Percentiles rank a stretch among this genome's conserved stretches.
Evolutionary conservation across 1,284 basidiomycete genomes (phyloP).

Genomic region (Fomitopsis pinicola): DNA sequence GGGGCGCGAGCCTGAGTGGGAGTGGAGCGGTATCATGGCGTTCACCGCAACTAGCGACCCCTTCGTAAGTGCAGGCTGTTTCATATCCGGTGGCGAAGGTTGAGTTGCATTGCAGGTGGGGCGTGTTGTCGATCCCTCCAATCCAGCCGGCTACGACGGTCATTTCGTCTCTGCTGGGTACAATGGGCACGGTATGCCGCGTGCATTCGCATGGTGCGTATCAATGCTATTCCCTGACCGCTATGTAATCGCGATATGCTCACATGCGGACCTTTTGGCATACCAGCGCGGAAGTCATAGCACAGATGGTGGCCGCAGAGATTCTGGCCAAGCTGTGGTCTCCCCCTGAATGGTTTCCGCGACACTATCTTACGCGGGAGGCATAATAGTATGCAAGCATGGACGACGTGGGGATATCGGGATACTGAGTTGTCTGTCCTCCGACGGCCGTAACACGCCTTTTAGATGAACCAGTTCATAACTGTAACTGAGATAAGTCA

Average conservation of each 20-base stretch:
- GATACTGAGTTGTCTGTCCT: no score
- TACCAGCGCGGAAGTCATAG: constrained; percentile 70
- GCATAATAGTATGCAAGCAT: neutral
- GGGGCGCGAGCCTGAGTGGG: constrained; percentile 54
- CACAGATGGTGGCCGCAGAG: constrained; percentile 59
- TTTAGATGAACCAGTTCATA: no score
- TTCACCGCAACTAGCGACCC: constrained; percentile 64
- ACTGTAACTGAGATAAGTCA: no score
- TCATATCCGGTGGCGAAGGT: neutral
- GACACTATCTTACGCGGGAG: constrained; percentile 44
- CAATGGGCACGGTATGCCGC: constrained; percentile 79
- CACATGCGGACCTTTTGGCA: neutral
- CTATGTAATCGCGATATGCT: neutral
- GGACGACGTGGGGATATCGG: no score
- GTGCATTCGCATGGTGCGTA: constrained; percentile 65
- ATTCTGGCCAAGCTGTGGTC: constrained; percentile 43
- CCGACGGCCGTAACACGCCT: no score
- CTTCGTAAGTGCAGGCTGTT: constrained; percentile 58
- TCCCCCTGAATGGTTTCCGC: constrained; percentile 59
- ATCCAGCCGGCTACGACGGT: constrained; percentile 34
- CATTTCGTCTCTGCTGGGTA: constrained; percentile 78
- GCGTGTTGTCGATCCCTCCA: constrained; percentile 40
- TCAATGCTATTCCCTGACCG: neutral
- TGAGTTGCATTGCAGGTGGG: constrained; percentile 48
- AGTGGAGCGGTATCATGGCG: constrained; percentile 87